Percentiles rank a stretch among this genome's conserved stretches.
Evolutionary conservation across 257 asterid genomes (phyloP).

Genomic region (Prunella vulgaris): DNA sequence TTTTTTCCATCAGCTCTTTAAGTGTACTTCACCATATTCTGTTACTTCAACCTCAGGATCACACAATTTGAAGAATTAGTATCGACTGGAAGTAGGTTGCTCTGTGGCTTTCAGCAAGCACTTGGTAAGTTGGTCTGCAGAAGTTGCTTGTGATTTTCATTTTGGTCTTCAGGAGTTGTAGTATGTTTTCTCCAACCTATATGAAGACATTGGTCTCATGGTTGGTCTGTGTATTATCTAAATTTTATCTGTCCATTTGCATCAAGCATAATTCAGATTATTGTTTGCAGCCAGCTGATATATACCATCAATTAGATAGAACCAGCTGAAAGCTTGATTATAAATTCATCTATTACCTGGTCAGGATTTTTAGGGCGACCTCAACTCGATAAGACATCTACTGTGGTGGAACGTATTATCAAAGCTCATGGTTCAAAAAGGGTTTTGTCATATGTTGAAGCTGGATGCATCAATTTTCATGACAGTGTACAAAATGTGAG

Average conservation of each 20-base stretch:
- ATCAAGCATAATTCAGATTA: not conserved
- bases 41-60: constrained; percentile 36
- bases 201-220: not conserved
- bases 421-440: constrained; percentile 54
- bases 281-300: not conserved
- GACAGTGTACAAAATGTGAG: constrained; percentile 45
- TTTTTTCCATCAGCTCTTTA: not conserved
- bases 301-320: not conserved
- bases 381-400: constrained; percentile 39
- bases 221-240: constrained; percentile 4
- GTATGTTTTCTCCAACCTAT: not conserved
- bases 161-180: not conserved
- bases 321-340: not conserved
- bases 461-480: constrained; percentile 49
- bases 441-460: constrained; percentile 52
- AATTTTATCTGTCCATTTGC: not conserved
- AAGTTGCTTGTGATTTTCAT: not conserved
- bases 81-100: constrained; percentile 45
- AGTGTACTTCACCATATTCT: not conserved
- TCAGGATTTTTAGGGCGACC: constrained; percentile 52
- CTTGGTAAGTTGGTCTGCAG: constrained; percentile 43
- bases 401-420: constrained; percentile 42
- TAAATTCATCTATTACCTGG: constrained; percentile 5
- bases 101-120: constrained; percentile 63
- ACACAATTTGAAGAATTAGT: constrained; percentile 59